These are phyloP conservation scores for Nitzschia putrida DNA, from an alignment of 108 stramenopile genomes.

Conservation along the genomic window DNA sequence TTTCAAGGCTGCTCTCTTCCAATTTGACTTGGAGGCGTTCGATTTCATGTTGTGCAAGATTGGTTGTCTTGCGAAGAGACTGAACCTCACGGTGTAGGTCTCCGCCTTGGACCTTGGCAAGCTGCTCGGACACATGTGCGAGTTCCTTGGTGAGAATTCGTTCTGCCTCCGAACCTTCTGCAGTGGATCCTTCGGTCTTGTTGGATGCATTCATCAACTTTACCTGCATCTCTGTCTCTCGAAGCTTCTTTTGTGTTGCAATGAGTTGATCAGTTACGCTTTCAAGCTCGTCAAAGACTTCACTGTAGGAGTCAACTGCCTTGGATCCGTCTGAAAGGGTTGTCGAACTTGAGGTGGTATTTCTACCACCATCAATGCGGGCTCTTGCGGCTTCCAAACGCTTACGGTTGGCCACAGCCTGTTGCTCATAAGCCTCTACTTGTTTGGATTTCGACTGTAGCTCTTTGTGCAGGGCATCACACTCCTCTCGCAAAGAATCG, in stretches of 20 bases:
- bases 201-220: neutral
- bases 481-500: conserved; percentile 48
- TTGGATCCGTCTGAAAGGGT: neutral
- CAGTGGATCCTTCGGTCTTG: neutral
- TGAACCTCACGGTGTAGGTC: too few species aligned
- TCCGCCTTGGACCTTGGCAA: too few species aligned
- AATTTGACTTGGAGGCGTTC: neutral
- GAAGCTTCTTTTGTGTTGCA: conserved; percentile 55
- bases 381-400: conserved; percentile 36
- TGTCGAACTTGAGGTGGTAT: neutral
- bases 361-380: conserved; percentile 31
- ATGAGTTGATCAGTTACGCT: conserved; percentile 66
- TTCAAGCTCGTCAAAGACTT: conserved; percentile 68
- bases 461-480: conserved; percentile 47
- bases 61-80: neutral
- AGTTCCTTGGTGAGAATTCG: too few species aligned
- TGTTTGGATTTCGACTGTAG: conserved; percentile 42
- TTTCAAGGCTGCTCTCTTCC: conserved; percentile 28
- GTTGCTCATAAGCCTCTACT: conserved; percentile 20
- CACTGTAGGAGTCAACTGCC: conserved; percentile 46
- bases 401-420: conserved; percentile 35
- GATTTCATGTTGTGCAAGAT: neutral
- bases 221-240: conserved; percentile 45
- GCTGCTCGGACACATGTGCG: too few species aligned
- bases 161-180: neutral